Conservation (phyloP, 108 stramenopile species). For the Epipyxis sp. region DNA sequence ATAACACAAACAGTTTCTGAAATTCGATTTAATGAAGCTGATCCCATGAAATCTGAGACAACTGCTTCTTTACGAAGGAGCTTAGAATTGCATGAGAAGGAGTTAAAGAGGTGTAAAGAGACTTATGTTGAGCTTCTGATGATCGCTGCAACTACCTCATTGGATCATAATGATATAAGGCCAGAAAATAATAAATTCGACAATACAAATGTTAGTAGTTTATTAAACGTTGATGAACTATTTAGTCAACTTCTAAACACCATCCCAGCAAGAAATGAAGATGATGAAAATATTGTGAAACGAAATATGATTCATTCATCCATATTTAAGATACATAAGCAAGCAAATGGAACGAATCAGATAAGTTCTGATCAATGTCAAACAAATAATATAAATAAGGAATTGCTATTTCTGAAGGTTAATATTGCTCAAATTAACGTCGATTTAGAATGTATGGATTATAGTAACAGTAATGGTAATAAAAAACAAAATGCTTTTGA, state of each 20-base stretch:
- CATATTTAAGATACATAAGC: no score
- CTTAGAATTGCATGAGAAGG: not conserved
- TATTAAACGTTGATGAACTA: not conserved
- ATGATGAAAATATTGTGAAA: not conserved
- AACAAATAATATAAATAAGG: not conserved
- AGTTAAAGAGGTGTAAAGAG: not conserved
- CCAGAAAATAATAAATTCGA: not conserved
- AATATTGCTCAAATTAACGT: not conserved
- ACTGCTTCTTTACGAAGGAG: not conserved
- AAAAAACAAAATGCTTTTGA: not conserved
- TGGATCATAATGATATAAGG: no score
- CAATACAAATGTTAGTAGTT: not conserved
- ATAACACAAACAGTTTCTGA: not conserved
- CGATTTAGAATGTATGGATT: not conserved
- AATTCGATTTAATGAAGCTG: not conserved
- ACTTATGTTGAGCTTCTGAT: slow-evolving; percentile 20
- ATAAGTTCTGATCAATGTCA: not conserved
- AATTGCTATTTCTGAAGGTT: not conserved
- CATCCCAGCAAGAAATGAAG: not conserved
- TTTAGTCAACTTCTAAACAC: not conserved
- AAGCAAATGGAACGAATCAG: no score
- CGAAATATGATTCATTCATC: not conserved
- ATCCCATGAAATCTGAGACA: not conserved
- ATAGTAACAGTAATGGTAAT: not conserved
- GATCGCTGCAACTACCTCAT: no score